Evolutionary conservation across 140 eudicot species (phyloP), one percentile per base, ranked within the genome.

Genomic region (Bidens hawaiensis): DNA sequence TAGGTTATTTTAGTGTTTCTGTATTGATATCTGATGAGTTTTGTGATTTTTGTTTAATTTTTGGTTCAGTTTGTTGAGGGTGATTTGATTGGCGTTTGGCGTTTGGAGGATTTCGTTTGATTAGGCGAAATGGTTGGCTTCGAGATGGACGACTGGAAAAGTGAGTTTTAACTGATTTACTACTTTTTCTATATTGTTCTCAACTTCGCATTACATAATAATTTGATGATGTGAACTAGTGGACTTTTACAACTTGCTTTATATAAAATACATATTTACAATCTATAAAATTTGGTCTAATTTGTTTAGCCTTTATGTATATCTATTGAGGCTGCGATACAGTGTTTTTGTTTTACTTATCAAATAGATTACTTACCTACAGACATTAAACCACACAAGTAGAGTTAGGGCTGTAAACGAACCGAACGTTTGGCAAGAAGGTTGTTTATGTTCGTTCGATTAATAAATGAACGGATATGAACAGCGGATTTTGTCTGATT

Each of bases 61-160:
- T n/a, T 25, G 53, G 43, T 47, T 36, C 68, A 65, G 62, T 46
- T 49, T 65, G 33, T 34, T 17, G 72, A 54, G 38, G 48, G 15
- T 64, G 4, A 8, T 45, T 58, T 45, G 72, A 58, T 65, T 60
- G 68, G 11, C 61, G 14, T 21, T 38, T 51, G n/a, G 25, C 26
- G 1, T 47, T 47, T 56, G 61, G 60, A 58, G 74, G 62, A 60
- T 74, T 55, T 48, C 22, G 11, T 58, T 64, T 49, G 49, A 66
- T 15, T 74, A 48, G 42, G 27, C 60, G 48, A 18, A 56, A 74
- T 74, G 78, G 78, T 58, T 47, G 78, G 78, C 3, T 74, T 65
- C 38, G 78, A 74, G 69, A 74, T 74, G 78, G 73, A 74, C 15
- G 78, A 74, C 18, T 65, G 73, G 78, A 74, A 66, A 66, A 74